phyloP scores from a whole-genome alignment of 352 stramenopile species.

The Phytopythium montanum region DNA sequence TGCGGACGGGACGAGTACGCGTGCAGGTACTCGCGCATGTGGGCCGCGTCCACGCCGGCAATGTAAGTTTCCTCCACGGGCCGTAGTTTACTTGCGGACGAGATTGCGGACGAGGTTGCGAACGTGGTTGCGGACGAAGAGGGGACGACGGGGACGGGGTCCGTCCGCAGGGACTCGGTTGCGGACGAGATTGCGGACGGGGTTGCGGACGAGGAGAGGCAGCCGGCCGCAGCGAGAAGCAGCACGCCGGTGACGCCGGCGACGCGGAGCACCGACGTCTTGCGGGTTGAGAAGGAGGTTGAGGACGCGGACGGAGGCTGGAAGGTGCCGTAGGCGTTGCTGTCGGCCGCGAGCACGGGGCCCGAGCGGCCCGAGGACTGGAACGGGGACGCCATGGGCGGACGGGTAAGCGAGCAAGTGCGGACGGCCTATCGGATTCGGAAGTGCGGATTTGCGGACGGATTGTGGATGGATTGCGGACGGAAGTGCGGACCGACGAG shows the following conservation, averaged over 20 bases:
- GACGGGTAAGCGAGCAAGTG: background rate
- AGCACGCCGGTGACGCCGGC: constrained; percentile 28
- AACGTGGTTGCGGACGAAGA: background rate
- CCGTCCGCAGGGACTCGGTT: background rate
- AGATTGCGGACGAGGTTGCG: too few species aligned
- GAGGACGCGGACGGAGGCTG: constrained; percentile 9
- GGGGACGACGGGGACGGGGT: constrained; percentile 7
- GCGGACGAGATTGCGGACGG: background rate
- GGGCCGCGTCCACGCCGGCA: constrained; percentile 6
- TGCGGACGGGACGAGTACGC: constrained; percentile 19
- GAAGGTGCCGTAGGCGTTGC: constrained; percentile 51
- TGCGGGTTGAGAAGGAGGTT: background rate
- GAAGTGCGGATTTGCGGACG: background rate
- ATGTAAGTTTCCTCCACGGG: constrained; percentile 17
- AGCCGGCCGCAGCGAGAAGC: constrained; percentile 20
- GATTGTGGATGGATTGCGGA: too few species aligned
- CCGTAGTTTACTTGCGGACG: constrained; percentile 6
- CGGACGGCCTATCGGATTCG: background rate
- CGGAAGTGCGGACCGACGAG: background rate
- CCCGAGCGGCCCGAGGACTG: background rate
- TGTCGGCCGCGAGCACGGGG: constrained; percentile 5
- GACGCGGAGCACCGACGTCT: constrained; percentile 15
- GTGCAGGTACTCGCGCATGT: constrained; percentile 12
- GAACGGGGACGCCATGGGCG: background rate
- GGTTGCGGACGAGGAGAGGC: constrained; percentile 11